A percentile compares a stretch with the other conserved stretches of the same genome.
Conservation (phyloP, 805 yeast species). For the Barnettozyma pratensis region DNA sequence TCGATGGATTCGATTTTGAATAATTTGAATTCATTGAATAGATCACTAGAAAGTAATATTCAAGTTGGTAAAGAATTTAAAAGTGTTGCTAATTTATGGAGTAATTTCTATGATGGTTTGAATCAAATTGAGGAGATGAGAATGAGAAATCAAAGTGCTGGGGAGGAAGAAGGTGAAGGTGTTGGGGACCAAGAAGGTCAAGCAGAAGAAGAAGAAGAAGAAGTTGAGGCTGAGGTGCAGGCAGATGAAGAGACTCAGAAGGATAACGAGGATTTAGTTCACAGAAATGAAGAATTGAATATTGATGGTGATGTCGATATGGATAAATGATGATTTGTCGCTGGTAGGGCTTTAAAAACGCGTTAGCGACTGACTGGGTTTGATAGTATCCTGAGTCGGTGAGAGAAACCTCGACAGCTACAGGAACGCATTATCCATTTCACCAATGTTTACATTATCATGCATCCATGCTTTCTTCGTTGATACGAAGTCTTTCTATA, state of each 20-base stretch:
- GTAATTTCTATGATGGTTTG: slow-evolving; percentile 54
- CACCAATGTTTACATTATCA: slow-evolving; percentile 1
- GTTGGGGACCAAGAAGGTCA: not conserved
- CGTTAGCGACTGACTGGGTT: not conserved
- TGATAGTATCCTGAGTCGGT: not conserved
- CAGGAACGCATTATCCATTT: too few species aligned
- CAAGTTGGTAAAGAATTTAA: slow-evolving; percentile 77
- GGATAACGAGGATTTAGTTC: not conserved
- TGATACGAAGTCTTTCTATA: slow-evolving; percentile 8
- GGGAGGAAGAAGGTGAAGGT: not conserved
- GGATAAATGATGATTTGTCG: not conserved
- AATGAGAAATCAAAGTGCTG: not conserved
- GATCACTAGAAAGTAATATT: slow-evolving; percentile 60
- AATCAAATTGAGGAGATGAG: slow-evolving; percentile 27
- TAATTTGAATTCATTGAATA: slow-evolving; percentile 59
- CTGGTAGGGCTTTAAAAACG: not conserved
- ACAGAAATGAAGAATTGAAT: not conserved
- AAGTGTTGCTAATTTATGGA: slow-evolving; percentile 66
- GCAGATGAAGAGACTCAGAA: not conserved
- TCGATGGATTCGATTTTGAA: slow-evolving; percentile 61
- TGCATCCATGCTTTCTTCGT: slow-evolving; percentile 3
- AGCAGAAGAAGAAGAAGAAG: slow-evolving; percentile 1
- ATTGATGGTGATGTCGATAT: not conserved
- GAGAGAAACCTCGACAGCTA: too few species aligned
- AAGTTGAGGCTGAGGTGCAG: not conserved